A percentile compares a stretch with the other conserved stretches of the same genome.
Evolutionary conservation across 1,284 basidiomycete species (phyloP).

Genomic region (Ceraceosorus guamensis): DNA sequence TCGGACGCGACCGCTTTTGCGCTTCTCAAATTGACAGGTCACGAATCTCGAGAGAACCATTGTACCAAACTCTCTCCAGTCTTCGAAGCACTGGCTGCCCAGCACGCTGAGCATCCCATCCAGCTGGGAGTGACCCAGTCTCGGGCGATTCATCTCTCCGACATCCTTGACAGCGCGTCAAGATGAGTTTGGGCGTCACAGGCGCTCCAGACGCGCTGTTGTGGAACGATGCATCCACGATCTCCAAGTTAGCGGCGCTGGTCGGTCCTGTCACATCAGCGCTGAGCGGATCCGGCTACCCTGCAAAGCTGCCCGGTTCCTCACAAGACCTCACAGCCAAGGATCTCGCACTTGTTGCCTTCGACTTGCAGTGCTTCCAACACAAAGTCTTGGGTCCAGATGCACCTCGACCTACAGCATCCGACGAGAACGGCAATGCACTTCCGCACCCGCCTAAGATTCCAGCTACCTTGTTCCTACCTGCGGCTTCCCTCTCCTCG

Average conservation of each 20-base stretch:
- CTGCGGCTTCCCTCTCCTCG: constrained; percentile 25
- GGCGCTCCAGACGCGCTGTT: constrained; percentile 19
- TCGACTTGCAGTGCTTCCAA: constrained; percentile 35
- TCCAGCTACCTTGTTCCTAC: constrained; percentile 34
- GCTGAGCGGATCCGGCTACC: constrained; percentile 1
- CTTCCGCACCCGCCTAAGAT: constrained; percentile 33
- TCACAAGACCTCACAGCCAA: constrained; percentile 3
- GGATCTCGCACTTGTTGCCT: constrained; percentile 17
- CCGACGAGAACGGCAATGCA: constrained; percentile 13
- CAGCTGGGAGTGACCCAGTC: too few relatives aligned
- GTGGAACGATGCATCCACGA: constrained; percentile 9
- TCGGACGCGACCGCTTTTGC: too few relatives aligned
- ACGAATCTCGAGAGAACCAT: too few relatives aligned
- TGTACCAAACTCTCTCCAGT: too few relatives aligned
- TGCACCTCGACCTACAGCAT: constrained; percentile 24
- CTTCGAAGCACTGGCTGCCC: too few relatives aligned
- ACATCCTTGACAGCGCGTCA: too few relatives aligned
- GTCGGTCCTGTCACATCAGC: constrained; percentile 12
- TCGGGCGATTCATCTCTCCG: too few relatives aligned
- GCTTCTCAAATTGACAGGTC: too few relatives aligned
- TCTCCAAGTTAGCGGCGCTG: constrained; percentile 12
- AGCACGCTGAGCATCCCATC: too few relatives aligned
- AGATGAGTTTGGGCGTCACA: constrained; percentile 21
- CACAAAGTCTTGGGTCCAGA: constrained; percentile 34
- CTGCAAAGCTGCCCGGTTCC: not conserved